A percentile compares a stretch with the other conserved stretches of the same genome.
These are phyloP conservation scores for Colletotrichum kahawae DNA, from an alignment of 2,329 filamentous ascomycete genomes.

Conservation along the genomic window DNA sequence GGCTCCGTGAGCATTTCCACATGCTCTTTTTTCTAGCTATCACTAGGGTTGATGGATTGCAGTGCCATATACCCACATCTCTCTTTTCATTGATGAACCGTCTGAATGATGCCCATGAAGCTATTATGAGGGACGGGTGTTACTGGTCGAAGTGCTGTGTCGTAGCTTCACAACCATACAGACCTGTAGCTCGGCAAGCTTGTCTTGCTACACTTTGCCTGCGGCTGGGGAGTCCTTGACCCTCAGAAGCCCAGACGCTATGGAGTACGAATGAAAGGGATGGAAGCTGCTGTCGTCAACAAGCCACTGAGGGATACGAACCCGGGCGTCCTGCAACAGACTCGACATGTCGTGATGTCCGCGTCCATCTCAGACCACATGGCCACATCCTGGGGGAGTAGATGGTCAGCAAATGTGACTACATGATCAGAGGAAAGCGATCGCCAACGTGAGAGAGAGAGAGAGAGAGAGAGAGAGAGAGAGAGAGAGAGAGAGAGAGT, in stretches of 20 bases:
- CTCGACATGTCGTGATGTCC: not conserved
- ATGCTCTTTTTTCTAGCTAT: accelerated
- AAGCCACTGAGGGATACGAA: not conserved
- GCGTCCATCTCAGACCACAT: not conserved
- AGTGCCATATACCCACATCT: not conserved
- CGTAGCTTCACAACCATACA: not conserved
- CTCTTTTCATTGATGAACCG: not conserved
- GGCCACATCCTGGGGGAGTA: not conserved
- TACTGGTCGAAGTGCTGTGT: not conserved
- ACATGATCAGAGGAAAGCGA: not conserved
- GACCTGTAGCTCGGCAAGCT: not conserved
- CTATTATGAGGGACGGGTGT: too few species aligned
- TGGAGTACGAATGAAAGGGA: not conserved
- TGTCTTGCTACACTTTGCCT: not conserved
- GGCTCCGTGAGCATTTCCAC: not conserved
- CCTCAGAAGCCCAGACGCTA: not conserved
- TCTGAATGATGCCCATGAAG: not conserved
- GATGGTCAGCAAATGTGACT: not conserved
- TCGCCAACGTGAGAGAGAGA: not conserved
- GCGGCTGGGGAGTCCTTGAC: not conserved
- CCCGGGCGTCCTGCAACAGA: not conserved
- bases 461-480: not conserved
- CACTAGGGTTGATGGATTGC: not conserved
- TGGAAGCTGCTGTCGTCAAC: not conserved
- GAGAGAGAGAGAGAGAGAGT: not conserved